Percentiles rank a stretch among this genome's conserved stretches.
These are phyloP conservation scores for Xylaria cubensis DNA, from an alignment of 495 filamentous ascomycete genomes.

Conservation along the genomic window DNA sequence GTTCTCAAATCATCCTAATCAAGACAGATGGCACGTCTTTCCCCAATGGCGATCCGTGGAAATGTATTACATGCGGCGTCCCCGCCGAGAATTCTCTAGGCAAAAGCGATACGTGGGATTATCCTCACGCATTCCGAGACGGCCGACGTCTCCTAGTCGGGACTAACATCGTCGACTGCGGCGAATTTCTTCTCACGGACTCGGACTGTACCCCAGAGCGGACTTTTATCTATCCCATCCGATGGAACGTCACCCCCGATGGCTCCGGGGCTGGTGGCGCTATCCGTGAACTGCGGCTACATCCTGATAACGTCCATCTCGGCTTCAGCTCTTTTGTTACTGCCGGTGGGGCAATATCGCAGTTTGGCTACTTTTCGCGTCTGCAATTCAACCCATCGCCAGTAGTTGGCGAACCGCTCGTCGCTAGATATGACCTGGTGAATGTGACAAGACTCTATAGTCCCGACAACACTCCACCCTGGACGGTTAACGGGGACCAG, in stretches of 20 bases:
- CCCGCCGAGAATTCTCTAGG: conserved; percentile 28
- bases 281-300: neutral
- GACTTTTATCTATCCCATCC: neutral
- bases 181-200: neutral
- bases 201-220: neutral
- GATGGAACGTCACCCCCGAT: neutral
- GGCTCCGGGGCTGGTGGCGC: neutral
- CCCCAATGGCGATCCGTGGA: conserved; percentile 37
- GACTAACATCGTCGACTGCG: neutral
- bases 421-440: conserved; percentile 23
- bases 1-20: conserved; percentile 10
- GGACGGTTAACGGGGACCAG: conserved; percentile 29
- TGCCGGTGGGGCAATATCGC: neutral
- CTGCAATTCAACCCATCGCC: neutral
- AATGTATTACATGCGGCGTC: conserved; percentile 39
- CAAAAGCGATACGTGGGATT: neutral
- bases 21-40: conserved; percentile 35
- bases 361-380: neutral
- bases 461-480: neutral
- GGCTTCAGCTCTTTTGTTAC: neutral
- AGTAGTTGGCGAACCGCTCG: neutral
- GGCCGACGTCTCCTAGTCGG: neutral
- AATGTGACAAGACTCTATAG: conserved; percentile 30
- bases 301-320: neutral
- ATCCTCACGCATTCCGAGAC: neutral